Evolutionary conservation across 2,329 filamentous ascomycete genomes (phyloP).

Genomic region (Aspergillus fumigatiaffinis): DNA sequence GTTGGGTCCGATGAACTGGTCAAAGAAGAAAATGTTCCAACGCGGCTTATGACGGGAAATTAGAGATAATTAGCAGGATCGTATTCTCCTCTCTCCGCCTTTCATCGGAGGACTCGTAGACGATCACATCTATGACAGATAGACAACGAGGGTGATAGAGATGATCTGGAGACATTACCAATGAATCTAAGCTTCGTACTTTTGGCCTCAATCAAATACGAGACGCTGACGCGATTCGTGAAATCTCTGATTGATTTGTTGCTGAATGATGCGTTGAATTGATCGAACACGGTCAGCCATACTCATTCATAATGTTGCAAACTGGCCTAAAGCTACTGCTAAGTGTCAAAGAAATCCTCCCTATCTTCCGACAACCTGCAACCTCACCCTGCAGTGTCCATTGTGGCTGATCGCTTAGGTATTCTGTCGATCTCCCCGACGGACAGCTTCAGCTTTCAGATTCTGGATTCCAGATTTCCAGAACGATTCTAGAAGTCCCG

Average conservation of each 20-base stretch:
- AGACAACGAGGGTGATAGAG: neutral
- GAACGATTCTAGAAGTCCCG: constrained; percentile 6
- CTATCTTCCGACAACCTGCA: neutral
- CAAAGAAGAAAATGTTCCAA: neutral
- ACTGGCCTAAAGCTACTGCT: neutral
- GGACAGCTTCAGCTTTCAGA: neutral
- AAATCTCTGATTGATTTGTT: too few species aligned
- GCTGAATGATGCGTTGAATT: too few species aligned
- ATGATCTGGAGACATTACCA: neutral
- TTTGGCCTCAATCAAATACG: neutral
- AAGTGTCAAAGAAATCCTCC: neutral
- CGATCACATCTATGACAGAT: neutral
- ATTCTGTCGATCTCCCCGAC: neutral
- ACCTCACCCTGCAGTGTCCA: neutral
- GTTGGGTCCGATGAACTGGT: neutral
- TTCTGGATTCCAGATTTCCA: neutral
- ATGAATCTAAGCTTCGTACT: neutral
- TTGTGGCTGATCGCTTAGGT: neutral
- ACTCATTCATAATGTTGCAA: neutral
- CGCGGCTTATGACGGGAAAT: too few species aligned
- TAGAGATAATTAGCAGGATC: neutral
- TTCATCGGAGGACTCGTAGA: neutral
- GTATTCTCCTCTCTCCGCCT: neutral
- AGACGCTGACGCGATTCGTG: neutral
- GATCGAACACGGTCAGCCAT: too few species aligned